Conservation (phyloP, 2,329 filamentous ascomycete species). For the Verticillium dahliae region DNA sequence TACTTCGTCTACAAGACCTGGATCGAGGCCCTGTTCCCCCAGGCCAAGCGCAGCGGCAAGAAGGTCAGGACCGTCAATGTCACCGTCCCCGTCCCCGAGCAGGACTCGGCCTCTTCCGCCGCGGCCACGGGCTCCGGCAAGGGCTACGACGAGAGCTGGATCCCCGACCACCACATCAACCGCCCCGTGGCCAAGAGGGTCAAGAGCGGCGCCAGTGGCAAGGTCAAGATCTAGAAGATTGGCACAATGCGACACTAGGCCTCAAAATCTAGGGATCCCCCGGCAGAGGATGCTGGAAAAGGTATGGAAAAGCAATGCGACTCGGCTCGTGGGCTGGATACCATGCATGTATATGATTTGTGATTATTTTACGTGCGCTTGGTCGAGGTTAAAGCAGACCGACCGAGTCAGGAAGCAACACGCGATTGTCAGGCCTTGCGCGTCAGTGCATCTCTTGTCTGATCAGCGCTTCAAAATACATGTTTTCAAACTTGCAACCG, state of each 20-base stretch:
- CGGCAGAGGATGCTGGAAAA: neutral
- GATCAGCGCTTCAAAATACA: neutral
- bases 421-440: neutral
- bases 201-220: constrained; percentile 49
- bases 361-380: neutral
- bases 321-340: neutral
- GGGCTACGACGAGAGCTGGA: constrained; percentile 89
- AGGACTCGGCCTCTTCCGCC: constrained; percentile 47
- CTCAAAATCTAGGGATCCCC: neutral
- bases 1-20: constrained; percentile 99
- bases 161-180: constrained; percentile 82
- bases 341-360: neutral
- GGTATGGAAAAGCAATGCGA: neutral
- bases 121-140: constrained; percentile 62
- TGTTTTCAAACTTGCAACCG: neutral
- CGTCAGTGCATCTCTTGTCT: neutral
- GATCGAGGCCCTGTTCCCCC: constrained; percentile 92
- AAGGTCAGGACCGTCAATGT: constrained; percentile 63
- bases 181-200: constrained; percentile 66
- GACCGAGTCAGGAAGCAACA: neutral
- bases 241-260: constrained; percentile 5
- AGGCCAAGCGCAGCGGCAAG: constrained; percentile 64
- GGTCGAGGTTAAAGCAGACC: neutral
- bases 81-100: constrained; percentile 57
- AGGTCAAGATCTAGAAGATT: constrained; percentile 19